Percentiles rank a stretch among this genome's conserved stretches.
phyloP scores from a whole-genome alignment of 1,139 yeast species.

The Hyphopichia fennica region DNA sequence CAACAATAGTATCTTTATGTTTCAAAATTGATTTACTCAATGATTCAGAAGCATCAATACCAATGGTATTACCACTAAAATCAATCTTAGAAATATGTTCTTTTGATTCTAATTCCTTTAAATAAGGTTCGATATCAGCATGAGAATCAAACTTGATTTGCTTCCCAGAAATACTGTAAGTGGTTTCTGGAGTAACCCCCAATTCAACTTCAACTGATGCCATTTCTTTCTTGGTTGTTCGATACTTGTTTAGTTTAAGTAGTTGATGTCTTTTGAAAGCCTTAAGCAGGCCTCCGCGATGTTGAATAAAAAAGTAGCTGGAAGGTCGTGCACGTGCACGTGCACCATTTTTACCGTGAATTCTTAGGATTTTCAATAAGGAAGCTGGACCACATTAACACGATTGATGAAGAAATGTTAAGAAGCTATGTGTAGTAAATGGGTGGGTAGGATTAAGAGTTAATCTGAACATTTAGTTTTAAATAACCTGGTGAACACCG shows the following conservation, averaged over 20 bases:
- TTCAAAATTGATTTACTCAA: constrained; percentile 61
- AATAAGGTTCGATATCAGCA: constrained; percentile 68
- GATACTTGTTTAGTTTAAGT: not conserved
- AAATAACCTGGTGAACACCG: no score
- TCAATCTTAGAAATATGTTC: constrained; percentile 58
- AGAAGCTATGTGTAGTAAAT: no score
- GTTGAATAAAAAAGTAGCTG: not conserved
- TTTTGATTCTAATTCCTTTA: constrained; percentile 50
- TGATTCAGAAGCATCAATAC: constrained; percentile 80
- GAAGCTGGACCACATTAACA: no score
- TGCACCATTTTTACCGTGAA: no score
- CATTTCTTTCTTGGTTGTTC: constrained; percentile 11
- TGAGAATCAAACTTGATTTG: constrained; percentile 72
- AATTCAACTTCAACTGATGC: constrained; percentile 25
- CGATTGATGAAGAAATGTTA: no score
- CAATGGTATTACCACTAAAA: constrained; percentile 90
- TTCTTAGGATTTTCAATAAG: no score
- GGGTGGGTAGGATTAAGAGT: no score
- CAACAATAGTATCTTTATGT: constrained; percentile 52
- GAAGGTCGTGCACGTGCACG: no score
- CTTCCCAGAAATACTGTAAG: constrained; percentile 69
- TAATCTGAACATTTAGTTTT: no score
- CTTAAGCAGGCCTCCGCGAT: not conserved
- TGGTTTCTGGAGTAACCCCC: constrained; percentile 29
- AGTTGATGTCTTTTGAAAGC: not conserved